Base-by-base conservation (phyloP, 2,329 filamentous ascomycete species). In the Talaromyces sp. region DNA sequence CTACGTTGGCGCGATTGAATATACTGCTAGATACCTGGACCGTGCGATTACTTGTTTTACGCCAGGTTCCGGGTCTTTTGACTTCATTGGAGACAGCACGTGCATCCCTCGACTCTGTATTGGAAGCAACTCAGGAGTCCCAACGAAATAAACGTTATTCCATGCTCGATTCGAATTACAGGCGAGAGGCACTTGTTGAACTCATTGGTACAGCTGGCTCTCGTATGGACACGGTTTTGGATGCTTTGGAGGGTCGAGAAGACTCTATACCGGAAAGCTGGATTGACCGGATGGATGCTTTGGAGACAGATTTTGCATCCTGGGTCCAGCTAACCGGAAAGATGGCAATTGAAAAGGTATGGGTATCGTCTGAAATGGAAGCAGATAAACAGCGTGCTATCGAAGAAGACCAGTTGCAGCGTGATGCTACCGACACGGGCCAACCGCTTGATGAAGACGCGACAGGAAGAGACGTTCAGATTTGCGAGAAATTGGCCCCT, bases 261-360 rank as follows among this genome's bases (percentile, higher is more conserved):
- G 95, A 99, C 72, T 92, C 90, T 0, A 81, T 99, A 10, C 95
- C 95, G 0, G 90, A 96, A 47, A 76, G 81, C 33, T 99, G 94
- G 95, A 87, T 98, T 64, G 92, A 96, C 71, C 85, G 89, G 4
- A 89, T 98, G 79, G 95, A 98, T 75, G 78, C 80, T 0, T 82
- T 96, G 4, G 95, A 99, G 75, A 82, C 84, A 11, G 86, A 89
- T 35, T 97, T 94, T 76, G 86, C 88, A 8, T 85, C 88, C 27
- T 99, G 95, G 95, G 87, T 89, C 50, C 88, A 90, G 57, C 85
- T 89, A 57, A 93, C 91, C 37, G 92, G 96, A 73, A 85, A 85
- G 66, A 89, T 86, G 70, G 84, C 93, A n/a, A 82, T 89, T 59
- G 87, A 91, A 69, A 85, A 87, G 25, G 87, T 93, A 69, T 85